These are phyloP conservation scores for Euphorbia lathyris DNA, from an alignment of 345 rosid species.

Conservation along the genomic window DNA sequence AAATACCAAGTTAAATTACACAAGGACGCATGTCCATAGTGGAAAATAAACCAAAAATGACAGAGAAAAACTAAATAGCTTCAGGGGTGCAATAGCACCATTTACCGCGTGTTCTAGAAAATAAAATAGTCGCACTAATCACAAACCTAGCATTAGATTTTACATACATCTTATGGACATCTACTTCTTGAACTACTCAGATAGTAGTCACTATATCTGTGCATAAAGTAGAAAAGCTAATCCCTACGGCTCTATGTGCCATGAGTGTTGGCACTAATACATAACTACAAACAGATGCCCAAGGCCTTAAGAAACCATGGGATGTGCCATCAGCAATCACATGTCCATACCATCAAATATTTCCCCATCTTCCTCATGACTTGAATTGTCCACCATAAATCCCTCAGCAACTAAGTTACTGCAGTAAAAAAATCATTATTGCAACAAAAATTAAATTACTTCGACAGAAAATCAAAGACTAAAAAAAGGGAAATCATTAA, in stretches of 20 bases:
- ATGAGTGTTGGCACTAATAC: neutral
- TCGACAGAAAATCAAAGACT: neutral
- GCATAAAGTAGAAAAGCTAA: slow-evolving; percentile 13
- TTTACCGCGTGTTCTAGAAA: neutral
- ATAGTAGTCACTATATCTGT: slow-evolving; percentile 10
- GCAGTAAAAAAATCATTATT: slow-evolving; percentile 29
- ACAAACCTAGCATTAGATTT: slow-evolving; percentile 12
- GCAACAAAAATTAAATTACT: slow-evolving; percentile 1
- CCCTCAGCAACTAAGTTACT: slow-evolving; percentile 78
- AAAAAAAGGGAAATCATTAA: neutral
- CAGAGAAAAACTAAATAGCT: neutral
- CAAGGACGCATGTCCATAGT: too few relatives aligned
- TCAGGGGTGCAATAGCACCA: neutral
- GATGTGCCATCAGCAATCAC: slow-evolving; percentile 36
- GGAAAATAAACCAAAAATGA: neutral
- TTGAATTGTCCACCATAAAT: slow-evolving; percentile 35
- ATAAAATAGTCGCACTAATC: neutral
- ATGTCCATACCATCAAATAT: slow-evolving; percentile 83
- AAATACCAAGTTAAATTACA: too few relatives aligned
- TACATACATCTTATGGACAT: slow-evolving; percentile 3
- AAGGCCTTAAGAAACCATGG: slow-evolving; percentile 25
- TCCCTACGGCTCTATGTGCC: slow-evolving; percentile 14
- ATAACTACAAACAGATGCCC: neutral
- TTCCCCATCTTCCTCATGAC: slow-evolving; percentile 62
- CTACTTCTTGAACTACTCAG: neutral